Evolutionary conservation across 1,139 yeast species (phyloP).

Genomic region (Lizanozyma gosingica): DNA sequence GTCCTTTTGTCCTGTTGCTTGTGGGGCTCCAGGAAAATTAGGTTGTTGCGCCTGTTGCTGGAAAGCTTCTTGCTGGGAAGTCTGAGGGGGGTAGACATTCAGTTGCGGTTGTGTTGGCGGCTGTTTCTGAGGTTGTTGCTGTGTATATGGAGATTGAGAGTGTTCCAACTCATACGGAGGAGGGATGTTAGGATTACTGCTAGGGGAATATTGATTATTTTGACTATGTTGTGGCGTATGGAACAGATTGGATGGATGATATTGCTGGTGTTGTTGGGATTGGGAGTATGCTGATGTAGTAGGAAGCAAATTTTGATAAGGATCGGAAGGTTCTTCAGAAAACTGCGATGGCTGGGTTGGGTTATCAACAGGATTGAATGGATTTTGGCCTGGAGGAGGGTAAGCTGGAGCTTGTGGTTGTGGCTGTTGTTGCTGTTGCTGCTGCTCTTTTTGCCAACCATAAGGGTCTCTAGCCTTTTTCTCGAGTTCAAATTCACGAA

Average conservation of each 20-base stretch:
- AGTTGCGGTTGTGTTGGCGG: slow-evolving; percentile 13
- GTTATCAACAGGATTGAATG: slow-evolving; percentile 2
- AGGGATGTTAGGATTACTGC: not conserved
- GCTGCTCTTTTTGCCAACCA: slow-evolving; percentile 7
- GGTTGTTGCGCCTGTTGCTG: slow-evolving; percentile 6
- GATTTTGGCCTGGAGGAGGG: slow-evolving; percentile 1
- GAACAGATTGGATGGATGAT: slow-evolving; percentile 5
- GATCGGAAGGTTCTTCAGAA: slow-evolving; percentile 12
- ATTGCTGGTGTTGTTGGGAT: slow-evolving; percentile 4
- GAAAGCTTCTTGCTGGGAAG: slow-evolving; percentile 2
- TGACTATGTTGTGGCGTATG: slow-evolving; percentile 4
- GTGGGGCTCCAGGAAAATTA: slow-evolving; percentile 10
- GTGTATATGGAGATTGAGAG: slow-evolving; percentile 4
- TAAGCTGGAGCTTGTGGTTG: slow-evolving; percentile 4
- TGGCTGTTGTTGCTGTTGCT: slow-evolving; percentile 10
- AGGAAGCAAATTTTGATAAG: slow-evolving; percentile 21
- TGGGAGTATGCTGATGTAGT: slow-evolving; percentile 4
- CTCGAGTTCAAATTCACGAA: slow-evolving; percentile 57
- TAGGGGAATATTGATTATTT: slow-evolving; percentile 1
- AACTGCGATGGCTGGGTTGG: slow-evolving; percentile 10
- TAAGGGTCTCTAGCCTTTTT: slow-evolving; percentile 12
- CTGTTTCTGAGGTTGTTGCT: slow-evolving; percentile 5
- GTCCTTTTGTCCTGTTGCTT: slow-evolving; percentile 14
- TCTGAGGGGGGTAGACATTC: slow-evolving; percentile 6
- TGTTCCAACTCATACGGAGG: not conserved